Percentiles rank a stretch among this genome's conserved stretches.
phyloP scores from a whole-genome alignment of 352 stramenopile genomes.

The Albugo candida region DNA sequence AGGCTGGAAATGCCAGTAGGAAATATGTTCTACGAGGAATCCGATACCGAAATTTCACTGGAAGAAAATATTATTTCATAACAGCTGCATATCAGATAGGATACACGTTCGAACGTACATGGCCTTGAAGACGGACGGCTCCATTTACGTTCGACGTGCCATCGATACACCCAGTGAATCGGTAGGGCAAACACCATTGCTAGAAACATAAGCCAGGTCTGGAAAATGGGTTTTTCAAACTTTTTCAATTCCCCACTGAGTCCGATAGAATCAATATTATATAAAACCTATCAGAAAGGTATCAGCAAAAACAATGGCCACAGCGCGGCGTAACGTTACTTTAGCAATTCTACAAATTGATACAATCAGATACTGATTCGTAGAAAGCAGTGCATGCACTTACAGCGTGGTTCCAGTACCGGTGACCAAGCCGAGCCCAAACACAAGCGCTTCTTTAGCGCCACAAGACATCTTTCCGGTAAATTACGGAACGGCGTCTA shows the following conservation, averaged over 20 bases:
- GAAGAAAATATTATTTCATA: slow-evolving; percentile 1
- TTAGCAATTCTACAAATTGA: neutral
- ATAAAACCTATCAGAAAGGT: slow-evolving; percentile 66
- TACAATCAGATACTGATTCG: neutral
- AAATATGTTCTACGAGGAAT: slow-evolving; percentile 87
- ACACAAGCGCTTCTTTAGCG: slow-evolving; percentile 54
- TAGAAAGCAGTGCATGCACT: slow-evolving; percentile 6
- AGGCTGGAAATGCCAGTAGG: slow-evolving; percentile 79
- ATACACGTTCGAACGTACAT: slow-evolving; percentile 22
- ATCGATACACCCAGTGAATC: slow-evolving; percentile 82
- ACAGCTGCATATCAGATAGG: neutral
- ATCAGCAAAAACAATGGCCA: neutral
- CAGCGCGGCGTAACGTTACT: neutral
- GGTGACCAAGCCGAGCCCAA: slow-evolving; percentile 57
- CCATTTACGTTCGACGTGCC: slow-evolving; percentile 54
- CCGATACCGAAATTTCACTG: slow-evolving; percentile 54
- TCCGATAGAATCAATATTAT: slow-evolving; percentile 76
- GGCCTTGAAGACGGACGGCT: slow-evolving; percentile 22
- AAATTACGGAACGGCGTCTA: too few species aligned
- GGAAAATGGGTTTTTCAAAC: slow-evolving; percentile 91
- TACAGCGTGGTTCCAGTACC: slow-evolving; percentile 74
- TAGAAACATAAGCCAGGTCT: slow-evolving; percentile 94
- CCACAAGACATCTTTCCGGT: slow-evolving; percentile 46
- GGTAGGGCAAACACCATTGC: slow-evolving; percentile 87
- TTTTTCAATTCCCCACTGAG: slow-evolving; percentile 75